Conservation (phyloP, 306 rosid genomes). For the Fagus sylvatica region DNA sequence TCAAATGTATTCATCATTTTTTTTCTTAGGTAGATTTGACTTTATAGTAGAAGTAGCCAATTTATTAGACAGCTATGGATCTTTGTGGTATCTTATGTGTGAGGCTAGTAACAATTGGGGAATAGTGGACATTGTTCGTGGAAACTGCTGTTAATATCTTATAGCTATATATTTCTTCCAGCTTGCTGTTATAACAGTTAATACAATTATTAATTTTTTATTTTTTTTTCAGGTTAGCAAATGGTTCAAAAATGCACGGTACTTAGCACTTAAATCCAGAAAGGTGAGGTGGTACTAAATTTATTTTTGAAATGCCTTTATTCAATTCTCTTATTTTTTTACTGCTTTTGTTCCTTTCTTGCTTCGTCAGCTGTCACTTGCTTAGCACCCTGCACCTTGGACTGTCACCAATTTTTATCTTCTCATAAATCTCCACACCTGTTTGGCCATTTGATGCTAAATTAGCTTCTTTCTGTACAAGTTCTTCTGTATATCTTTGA, state of each 20-base stretch:
- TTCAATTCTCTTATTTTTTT: slow-evolving; percentile 2
- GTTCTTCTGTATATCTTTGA: not conserved
- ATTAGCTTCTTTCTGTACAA: not conserved
- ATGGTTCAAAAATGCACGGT: slow-evolving; percentile 98
- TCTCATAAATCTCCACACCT: slow-evolving; percentile 2
- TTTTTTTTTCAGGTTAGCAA: slow-evolving; percentile 70
- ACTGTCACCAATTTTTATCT: not conserved
- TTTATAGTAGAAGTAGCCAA: not conserved
- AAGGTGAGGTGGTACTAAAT: slow-evolving; percentile 49
- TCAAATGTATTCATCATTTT: not conserved
- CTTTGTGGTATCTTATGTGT: not conserved
- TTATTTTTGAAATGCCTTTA: not conserved
- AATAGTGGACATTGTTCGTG: not conserved
- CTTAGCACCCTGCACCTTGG: not conserved
- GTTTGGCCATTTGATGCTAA: not conserved
- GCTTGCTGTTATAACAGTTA: not conserved
- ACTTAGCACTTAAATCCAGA: slow-evolving; percentile 67
- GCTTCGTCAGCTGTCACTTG: slow-evolving; percentile 1
- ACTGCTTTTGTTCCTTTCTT: slow-evolving; percentile 8
- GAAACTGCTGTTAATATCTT: not conserved
- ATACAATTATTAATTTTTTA: not conserved
- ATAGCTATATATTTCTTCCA: not conserved
- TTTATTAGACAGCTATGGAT: not conserved
- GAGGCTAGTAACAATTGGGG: not conserved
- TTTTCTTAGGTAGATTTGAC: not conserved